These are phyloP conservation scores for Rhodotorula sphaerocarpa DNA, from an alignment of 768 basidiomycete species.

Conservation along the genomic window DNA sequence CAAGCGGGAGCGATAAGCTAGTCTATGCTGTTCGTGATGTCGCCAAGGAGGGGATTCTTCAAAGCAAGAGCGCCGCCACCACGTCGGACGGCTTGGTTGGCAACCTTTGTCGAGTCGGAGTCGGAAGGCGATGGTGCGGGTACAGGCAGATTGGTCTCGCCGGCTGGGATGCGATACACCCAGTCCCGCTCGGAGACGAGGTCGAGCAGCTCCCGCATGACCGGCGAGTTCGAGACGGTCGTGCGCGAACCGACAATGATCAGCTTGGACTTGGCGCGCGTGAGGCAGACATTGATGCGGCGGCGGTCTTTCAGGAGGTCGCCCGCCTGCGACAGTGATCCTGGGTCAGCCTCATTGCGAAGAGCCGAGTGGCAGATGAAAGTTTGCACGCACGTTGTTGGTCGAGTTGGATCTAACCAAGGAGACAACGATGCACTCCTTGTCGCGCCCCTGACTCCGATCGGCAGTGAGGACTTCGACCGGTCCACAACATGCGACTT, in stretches of 20 bases:
- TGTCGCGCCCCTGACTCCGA: constrained; percentile 51
- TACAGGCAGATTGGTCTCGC: too few relatives aligned
- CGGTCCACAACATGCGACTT: constrained; percentile 52
- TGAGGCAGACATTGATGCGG: constrained; percentile 91
- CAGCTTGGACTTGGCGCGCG: constrained; percentile 80
- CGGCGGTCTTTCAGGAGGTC: constrained; percentile 94
- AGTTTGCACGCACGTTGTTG: constrained; percentile 54
- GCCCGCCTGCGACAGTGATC: constrained; percentile 56
- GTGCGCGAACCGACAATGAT: constrained; percentile 79
- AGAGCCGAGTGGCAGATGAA: not conserved
- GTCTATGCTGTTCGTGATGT: constrained; percentile 33
- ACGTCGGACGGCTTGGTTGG: too few relatives aligned
- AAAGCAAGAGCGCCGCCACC: constrained; percentile 25
- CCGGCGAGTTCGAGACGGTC: constrained; percentile 53
- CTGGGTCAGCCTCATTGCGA: not conserved
- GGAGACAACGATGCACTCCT: constrained; percentile 87
- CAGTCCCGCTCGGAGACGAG: constrained; percentile 66
- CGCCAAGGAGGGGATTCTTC: constrained; percentile 25
- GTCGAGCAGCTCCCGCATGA: constrained; percentile 66
- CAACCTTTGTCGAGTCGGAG: too few relatives aligned
- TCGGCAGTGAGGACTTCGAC: constrained; percentile 45
- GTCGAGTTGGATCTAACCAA: constrained; percentile 79
- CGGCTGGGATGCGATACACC: constrained; percentile 53
- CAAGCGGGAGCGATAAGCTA: constrained; percentile 10
- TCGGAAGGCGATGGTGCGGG: too few relatives aligned